Percentiles rank a stretch among this genome's conserved stretches.
phyloP scores from a whole-genome alignment of 2,329 filamentous ascomycete genomes.

The Pseudonectria foliicola region DNA sequence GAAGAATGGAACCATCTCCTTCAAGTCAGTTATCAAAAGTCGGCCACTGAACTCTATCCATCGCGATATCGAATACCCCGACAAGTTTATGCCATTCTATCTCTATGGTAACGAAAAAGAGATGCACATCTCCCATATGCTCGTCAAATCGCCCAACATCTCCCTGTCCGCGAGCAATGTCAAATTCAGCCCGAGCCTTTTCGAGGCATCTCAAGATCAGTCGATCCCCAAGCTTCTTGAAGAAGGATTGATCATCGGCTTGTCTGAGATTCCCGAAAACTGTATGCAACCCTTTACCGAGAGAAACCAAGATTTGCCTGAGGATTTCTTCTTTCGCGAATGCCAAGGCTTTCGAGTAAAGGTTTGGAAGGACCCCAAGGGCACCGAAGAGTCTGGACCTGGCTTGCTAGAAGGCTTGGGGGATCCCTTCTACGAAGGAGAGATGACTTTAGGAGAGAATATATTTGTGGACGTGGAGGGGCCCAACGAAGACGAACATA shows the following conservation, averaged over 20 bases:
- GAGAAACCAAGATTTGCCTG: conserved; percentile 4
- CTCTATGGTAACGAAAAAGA: conserved; percentile 33
- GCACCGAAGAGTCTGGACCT: conserved; percentile 1
- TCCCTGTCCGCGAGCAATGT: conserved; percentile 23
- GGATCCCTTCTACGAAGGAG: conserved; percentile 1
- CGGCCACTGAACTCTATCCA: conserved; percentile 30
- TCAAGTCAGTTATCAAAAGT: conserved; percentile 22
- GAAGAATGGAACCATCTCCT: conserved; percentile 16
- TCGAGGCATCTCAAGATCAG: no score
- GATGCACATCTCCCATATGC: conserved; percentile 35
- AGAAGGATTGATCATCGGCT: conserved; percentile 20
- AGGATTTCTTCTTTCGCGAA: conserved; percentile 11
- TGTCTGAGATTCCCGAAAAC: conserved; percentile 27
- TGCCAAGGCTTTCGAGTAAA: conserved; percentile 4
- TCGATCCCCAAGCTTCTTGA: conserved; percentile 8
- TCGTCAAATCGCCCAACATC: conserved; percentile 35
- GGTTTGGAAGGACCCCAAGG: conserved; percentile 11
- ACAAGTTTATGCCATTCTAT: conserved; percentile 35
- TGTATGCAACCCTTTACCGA: conserved; percentile 32
- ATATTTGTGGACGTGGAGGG: conserved; percentile 16
- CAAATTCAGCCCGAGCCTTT: conserved; percentile 7
- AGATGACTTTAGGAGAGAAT: conserved; percentile 8
- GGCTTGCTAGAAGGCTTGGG: conserved; percentile 3
- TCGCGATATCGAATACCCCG: conserved; percentile 29
- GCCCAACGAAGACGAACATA: conserved; percentile 12